These are phyloP conservation scores for Fennellomyces sp. DNA, from an alignment of 371 early-diverging fungal species.

Conservation along the genomic window DNA sequence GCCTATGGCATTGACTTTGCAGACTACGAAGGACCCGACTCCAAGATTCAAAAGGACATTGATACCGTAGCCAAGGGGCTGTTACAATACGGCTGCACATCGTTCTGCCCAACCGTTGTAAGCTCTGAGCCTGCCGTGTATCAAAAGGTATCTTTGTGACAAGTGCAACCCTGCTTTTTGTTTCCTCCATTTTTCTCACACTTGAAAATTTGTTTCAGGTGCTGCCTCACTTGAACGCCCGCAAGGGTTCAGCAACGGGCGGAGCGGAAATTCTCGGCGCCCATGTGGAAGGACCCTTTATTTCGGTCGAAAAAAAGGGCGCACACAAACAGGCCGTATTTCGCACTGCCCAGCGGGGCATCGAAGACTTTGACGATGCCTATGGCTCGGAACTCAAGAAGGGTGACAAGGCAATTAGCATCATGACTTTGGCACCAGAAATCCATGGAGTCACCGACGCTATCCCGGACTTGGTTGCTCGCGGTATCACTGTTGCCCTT, in stretches of 20 bases:
- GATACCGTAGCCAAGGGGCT: conserved; percentile 75
- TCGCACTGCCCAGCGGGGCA: conserved; percentile 66
- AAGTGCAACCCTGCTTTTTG: neutral
- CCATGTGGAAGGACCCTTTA: conserved; percentile 88
- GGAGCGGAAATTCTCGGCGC: conserved; percentile 86
- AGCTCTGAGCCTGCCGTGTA: conserved; percentile 78
- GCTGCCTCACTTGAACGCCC: conserved; percentile 68
- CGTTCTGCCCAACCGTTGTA: conserved; percentile 86
- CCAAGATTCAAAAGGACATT: conserved; percentile 52
- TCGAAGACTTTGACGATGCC: conserved; percentile 68
- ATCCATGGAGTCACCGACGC: conserved; percentile 74
- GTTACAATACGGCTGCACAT: conserved; percentile 78
- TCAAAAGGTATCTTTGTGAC: conserved; percentile 54
- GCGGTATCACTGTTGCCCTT: conserved; percentile 72
- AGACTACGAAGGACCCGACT: conserved; percentile 44
- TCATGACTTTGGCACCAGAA: conserved; percentile 86
- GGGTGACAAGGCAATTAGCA: conserved; percentile 59
- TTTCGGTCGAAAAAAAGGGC: conserved; percentile 59
- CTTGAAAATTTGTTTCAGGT: conserved; percentile 34
- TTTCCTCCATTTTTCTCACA: neutral
- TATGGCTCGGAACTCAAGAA: conserved; percentile 66
- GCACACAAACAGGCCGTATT: conserved; percentile 79
- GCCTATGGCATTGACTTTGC: conserved; percentile 89
- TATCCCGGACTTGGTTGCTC: conserved; percentile 68
- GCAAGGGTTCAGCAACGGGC: conserved; percentile 67